Percentiles rank a stretch among this genome's conserved stretches.
phyloP scores from a whole-genome alignment of 768 basidiomycete species.

The Pleurotus tuoliensis region DNA sequence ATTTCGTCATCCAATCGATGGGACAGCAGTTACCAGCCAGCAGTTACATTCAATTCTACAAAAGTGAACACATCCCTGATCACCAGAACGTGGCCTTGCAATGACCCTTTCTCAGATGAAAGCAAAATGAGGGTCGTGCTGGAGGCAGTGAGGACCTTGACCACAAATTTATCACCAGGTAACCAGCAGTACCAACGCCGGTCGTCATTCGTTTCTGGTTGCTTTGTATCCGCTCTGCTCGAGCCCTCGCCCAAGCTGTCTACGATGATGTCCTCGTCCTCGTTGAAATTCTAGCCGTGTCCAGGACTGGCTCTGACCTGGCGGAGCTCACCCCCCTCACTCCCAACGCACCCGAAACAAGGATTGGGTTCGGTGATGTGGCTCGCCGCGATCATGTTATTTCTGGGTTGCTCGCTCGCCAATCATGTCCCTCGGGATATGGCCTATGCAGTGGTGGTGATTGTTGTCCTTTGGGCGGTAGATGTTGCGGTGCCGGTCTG shows the following conservation, averaged over 20 bases:
- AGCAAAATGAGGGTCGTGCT: too few species aligned
- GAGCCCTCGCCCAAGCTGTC: not conserved
- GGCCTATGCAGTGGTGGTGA: not conserved
- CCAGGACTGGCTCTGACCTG: not conserved
- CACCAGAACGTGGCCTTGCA: too few species aligned
- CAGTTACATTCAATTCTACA: too few species aligned
- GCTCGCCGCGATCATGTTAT: not conserved
- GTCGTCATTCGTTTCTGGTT: not conserved
- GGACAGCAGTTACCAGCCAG: too few species aligned
- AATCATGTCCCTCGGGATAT: slow-evolving; percentile 1
- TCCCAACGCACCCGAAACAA: not conserved
- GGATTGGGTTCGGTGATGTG: not conserved
- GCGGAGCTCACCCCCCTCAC: not conserved
- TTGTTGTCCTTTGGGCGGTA: slow-evolving; percentile 5
- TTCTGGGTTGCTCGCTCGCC: not conserved
- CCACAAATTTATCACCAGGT: too few species aligned
- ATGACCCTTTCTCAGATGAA: too few species aligned
- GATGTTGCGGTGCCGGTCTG: slow-evolving; percentile 1
- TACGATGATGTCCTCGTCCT: not conserved
- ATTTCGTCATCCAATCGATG: too few species aligned
- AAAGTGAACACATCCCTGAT: too few species aligned
- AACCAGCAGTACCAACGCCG: too few species aligned
- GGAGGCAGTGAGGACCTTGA: too few species aligned
- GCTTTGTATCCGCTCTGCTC: not conserved
- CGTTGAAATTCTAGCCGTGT: not conserved